Base-by-base conservation (phyloP, 2,329 filamentous ascomycete species). In the Myriangium duriaei region DNA sequence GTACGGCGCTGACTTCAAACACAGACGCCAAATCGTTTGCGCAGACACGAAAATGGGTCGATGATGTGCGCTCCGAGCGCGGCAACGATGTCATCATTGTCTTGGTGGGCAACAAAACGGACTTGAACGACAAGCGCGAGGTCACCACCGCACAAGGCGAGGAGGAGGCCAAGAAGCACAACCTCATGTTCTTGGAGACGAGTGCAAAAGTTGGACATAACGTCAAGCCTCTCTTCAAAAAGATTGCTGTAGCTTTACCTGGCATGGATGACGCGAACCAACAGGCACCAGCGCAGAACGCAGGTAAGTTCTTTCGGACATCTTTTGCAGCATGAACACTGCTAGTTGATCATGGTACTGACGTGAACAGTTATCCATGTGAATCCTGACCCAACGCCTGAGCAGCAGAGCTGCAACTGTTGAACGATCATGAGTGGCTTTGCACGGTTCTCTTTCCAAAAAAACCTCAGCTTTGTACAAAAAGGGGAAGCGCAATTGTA, bases 51-150 rank as follows among this genome's bases (percentile, higher is more conserved):
- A 98, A 98, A 72, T 98, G 92, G 91, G 93, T 98, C 49, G 91
- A 98, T 58, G 91, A 98, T 57, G 91, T 98, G 42, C 76, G 91
- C 45, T 88, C 87, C 36, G 91, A 98, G 68, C 76, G 91, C 55
- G 91, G 91, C 36, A 94, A 93, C 68, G 91, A 98, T 63, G 92
- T 98, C 44, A 98, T 98, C 53, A 96, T 98, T 53, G 91, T 98
- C 32, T 68, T 98, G 32, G 92, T 98, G 28, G 91, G 91, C 49
- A 98, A 98, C 71, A 98, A 98, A 77, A 98, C 91, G 31, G 91
- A 98, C 71, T 64, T 98, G 61, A 93, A 91, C 62, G 91, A 98
- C 62, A 96, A 95, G 73, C 76, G 91, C 39, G 88, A 98, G 64
- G 91, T 98, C 44, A 98, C 88, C 30, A 92, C 86, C 24, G 79